phyloP scores from a whole-genome alignment of 2,329 filamentous ascomycete genomes.

The Myrmaecium sp. region DNA sequence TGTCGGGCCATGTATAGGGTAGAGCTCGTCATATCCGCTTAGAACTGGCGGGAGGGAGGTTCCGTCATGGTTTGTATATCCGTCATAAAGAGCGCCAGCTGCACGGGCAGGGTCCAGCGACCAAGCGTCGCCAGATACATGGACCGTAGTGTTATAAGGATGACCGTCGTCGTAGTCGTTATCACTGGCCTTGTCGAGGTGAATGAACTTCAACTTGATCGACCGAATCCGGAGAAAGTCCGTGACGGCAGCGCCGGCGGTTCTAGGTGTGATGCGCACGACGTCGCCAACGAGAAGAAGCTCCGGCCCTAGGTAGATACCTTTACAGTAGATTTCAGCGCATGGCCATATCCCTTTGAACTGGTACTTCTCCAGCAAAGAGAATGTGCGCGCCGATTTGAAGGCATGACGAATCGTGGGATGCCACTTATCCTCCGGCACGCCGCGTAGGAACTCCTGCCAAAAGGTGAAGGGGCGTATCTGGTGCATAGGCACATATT shows the following conservation, averaged over 20 bases:
- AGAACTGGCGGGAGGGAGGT: conserved; percentile 22
- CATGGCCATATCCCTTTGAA: conserved; percentile 39
- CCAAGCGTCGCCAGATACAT: conserved; percentile 34
- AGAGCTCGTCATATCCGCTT: conserved; percentile 34
- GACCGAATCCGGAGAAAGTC: conserved; percentile 38
- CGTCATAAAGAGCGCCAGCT: conserved; percentile 11
- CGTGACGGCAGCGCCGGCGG: conserved; percentile 15
- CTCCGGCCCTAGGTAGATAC: conserved; percentile 40
- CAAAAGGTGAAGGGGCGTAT: conserved; percentile 39
- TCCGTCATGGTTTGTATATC: too few species aligned
- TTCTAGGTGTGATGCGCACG: conserved; percentile 28
- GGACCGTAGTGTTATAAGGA: conserved; percentile 29
- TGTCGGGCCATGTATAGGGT: conserved; percentile 27
- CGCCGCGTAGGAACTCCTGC: conserved; percentile 29
- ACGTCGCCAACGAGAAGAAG: conserved; percentile 36
- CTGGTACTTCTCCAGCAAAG: conserved; percentile 33
- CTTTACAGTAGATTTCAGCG: conserved; percentile 34
- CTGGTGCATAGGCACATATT: conserved; percentile 35
- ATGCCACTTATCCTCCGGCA: conserved; percentile 28
- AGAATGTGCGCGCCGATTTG: conserved; percentile 34
- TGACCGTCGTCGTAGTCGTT: conserved; percentile 28
- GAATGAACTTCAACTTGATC: conserved; percentile 33
- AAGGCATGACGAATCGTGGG: conserved; percentile 38
- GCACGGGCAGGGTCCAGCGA: conserved; percentile 19
- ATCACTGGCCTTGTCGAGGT: conserved; percentile 29